Evolutionary conservation across 306 rosid genomes (phyloP), one percentile per base, ranked within the genome.

Genomic region (Pyrus pyrifolia): DNA sequence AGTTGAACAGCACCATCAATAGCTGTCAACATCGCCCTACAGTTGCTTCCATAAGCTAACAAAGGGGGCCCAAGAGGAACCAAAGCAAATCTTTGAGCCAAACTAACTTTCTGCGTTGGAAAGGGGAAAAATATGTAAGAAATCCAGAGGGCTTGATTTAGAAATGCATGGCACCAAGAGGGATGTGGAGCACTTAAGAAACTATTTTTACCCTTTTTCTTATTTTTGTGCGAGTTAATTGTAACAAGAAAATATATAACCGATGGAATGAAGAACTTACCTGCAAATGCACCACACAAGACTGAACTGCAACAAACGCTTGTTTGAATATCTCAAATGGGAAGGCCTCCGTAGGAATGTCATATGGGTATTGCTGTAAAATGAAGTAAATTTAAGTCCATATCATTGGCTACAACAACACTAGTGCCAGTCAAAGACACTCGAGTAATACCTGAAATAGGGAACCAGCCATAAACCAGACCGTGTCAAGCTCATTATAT

Each of bases 381-480:
- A 81, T 38, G 82, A 53, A 90, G 73, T 52, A 72, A 66, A 71
- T 63, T 15, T 11, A 60, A 51, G 44, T 58, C 14, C 85, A 62
- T 42, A 71, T 19, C 18, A 45, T 63, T n/a, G 51, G 22, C 15
- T 42, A 55, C 7, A 70, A 55, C 11, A 70, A 58, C 58, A 70
- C 46, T 29, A 72, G 35, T 65, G 46, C 38, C 29, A 21, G n/a
- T 65, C 70, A 75, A 79, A 73, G 18, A 21, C 18, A 66, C 13
- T 60, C 6, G 60, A 71, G 60, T 31, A 49, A 75, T 69, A 92
- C 99, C 99, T 90, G 96, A 88, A 95, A 95, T 64, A 95, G 91
- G 61, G 99, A 95, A 76, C 97, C 99, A 45, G 99, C 97, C 99
- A 95, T 95, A 87, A 95, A 95, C 99, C 99, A 95, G 72, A 95